Conservation (phyloP, 495 filamentous ascomycete species). For the Penicillium malachiteum region DNA sequence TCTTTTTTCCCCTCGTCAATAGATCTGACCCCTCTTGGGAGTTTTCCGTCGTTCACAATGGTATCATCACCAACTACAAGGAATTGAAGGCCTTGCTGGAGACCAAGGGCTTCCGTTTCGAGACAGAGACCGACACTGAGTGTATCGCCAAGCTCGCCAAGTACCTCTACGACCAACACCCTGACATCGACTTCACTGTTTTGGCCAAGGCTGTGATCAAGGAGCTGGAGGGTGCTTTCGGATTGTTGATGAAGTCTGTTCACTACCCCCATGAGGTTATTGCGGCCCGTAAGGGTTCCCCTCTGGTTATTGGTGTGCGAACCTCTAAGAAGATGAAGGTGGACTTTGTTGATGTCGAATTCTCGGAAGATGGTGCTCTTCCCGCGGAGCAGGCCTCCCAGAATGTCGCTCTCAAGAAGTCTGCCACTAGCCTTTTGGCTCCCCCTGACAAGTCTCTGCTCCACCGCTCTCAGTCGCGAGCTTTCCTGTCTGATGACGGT, state of each 20-base stretch:
- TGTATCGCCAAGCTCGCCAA: constrained; percentile 99
- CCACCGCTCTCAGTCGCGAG: constrained; percentile 95
- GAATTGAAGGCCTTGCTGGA: constrained; percentile 91
- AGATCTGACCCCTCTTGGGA: constrained; percentile 86
- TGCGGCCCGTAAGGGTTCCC: constrained; percentile 96
- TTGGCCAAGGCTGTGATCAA: constrained; percentile 96
- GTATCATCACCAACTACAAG: constrained; percentile 99
- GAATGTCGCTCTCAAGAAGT: constrained; percentile 94
- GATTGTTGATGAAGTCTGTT: constrained; percentile 93
- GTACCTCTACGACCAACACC: constrained; percentile 95
- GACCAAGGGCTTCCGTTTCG: constrained; percentile 94
- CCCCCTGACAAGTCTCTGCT: constrained; percentile 94
- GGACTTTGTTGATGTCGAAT: constrained; percentile 98
- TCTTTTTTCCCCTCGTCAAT: neutral
- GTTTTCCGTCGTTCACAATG: constrained; percentile 97
- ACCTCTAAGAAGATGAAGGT: constrained; percentile 99
- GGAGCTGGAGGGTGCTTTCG: constrained; percentile 96
- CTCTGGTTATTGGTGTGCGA: constrained; percentile 90
- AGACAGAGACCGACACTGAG: constrained; percentile 98
- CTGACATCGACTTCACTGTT: constrained; percentile 90
- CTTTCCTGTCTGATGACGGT: constrained; percentile 97
- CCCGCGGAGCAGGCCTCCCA: constrained; percentile 94
- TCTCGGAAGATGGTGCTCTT: constrained; percentile 79
- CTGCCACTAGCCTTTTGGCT: constrained; percentile 75
- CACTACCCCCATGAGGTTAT: constrained; percentile 98